Conservation (phyloP, 2,329 filamentous ascomycete genomes). For the Coniochaeta sp. region DNA sequence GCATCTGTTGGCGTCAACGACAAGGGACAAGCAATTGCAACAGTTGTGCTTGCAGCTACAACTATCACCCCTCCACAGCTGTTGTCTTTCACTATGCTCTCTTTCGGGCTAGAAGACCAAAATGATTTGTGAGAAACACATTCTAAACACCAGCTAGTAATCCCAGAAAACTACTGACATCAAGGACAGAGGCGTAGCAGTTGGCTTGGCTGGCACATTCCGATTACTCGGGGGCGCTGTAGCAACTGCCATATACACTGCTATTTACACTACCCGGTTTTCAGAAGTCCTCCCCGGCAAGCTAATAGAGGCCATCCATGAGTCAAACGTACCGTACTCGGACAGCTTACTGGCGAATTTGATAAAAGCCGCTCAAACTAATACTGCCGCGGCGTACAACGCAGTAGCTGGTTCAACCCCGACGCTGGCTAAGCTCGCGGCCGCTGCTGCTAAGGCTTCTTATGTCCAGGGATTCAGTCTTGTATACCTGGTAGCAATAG, state of each 20-base stretch:
- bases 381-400: slow-evolving; percentile 23
- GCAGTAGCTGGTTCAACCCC: slow-evolving; percentile 19
- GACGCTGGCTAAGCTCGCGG: slow-evolving; percentile 15
- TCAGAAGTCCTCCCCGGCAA: slow-evolving; percentile 12
- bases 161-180: background rate
- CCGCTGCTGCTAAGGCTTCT: slow-evolving; percentile 19
- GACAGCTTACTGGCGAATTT: slow-evolving; percentile 11
- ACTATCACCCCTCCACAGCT: slow-evolving; percentile 23
- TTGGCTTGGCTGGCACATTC: slow-evolving; percentile 27
- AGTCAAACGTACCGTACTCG: slow-evolving; percentile 13
- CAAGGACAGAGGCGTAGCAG: slow-evolving; percentile 21
- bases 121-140: slow-evolving; percentile 17
- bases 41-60: slow-evolving; percentile 20
- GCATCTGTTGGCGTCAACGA: slow-evolving; percentile 22
- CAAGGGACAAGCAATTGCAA: slow-evolving; percentile 24
- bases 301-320: slow-evolving; percentile 13
- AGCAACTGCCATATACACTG: slow-evolving; percentile 28
- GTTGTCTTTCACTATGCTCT: slow-evolving; percentile 25
- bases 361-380: slow-evolving; percentile 19
- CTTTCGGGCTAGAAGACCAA: slow-evolving; percentile 25
- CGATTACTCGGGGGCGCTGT: slow-evolving; percentile 27
- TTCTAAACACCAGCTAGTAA: background rate
- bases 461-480: slow-evolving; percentile 26
- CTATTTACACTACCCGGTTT: slow-evolving; percentile 23
- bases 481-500: slow-evolving; percentile 23